These are phyloP conservation scores for Seminavis robusta DNA, from an alignment of 108 stramenopile species.

Conservation along the genomic window DNA sequence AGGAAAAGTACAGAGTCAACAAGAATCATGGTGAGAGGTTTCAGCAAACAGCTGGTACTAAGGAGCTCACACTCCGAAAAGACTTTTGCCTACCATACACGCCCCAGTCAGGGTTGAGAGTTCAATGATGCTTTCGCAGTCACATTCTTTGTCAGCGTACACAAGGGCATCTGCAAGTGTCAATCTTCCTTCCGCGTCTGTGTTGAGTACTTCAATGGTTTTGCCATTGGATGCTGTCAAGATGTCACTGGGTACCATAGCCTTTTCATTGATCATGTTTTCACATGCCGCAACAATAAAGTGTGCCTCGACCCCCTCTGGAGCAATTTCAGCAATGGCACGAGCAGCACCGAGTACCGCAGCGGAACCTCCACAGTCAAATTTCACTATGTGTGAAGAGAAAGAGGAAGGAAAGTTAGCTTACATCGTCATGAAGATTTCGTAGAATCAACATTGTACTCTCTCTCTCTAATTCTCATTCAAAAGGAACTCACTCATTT, in stretches of 20 bases:
- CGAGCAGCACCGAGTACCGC: slow-evolving; percentile 55
- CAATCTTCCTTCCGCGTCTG: slow-evolving; percentile 96
- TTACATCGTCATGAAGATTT: too few relatives aligned
- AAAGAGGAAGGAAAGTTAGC: too few relatives aligned
- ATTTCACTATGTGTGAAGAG: too few relatives aligned
- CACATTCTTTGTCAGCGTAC: slow-evolving; percentile 91
- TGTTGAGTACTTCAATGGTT: slow-evolving; percentile 96
- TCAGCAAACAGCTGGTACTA: background rate
- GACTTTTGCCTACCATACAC: slow-evolving; percentile 87
- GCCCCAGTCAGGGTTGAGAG: slow-evolving; percentile 93
- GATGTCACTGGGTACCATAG: slow-evolving; percentile 91
- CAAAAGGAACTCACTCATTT: too few relatives aligned
- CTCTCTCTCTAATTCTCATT: too few relatives aligned
- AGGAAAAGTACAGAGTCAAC: background rate
- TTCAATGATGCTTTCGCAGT: slow-evolving; percentile 90
- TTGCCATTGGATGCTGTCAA: slow-evolving; percentile 97
- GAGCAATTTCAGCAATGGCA: slow-evolving; percentile 56
- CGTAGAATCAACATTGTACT: too few relatives aligned
- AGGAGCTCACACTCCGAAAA: slow-evolving; percentile 40
- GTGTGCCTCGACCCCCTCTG: slow-evolving; percentile 87
- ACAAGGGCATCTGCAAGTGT: slow-evolving; percentile 97
- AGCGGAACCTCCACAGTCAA: slow-evolving; percentile 97
- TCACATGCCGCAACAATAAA: slow-evolving; percentile 92
- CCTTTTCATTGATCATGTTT: slow-evolving; percentile 95
- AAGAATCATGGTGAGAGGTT: background rate